Conservation (phyloP, 1,284 basidiomycete species). For the Boletus sp. region DNA sequence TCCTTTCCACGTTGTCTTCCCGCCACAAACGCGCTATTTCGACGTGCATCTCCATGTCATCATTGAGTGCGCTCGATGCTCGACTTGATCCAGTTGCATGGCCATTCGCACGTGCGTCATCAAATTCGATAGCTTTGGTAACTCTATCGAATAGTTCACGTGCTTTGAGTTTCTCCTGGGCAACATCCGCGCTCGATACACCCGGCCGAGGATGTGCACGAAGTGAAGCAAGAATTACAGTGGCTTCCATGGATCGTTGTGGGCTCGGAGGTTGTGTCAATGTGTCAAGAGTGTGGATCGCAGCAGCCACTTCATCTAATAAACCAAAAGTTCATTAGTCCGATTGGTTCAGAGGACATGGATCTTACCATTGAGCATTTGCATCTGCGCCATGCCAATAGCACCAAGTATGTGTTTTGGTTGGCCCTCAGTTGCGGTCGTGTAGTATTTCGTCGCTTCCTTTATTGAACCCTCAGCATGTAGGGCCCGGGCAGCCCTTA, state of each 20-base stretch:
- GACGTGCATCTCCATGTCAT: conserved; percentile 80
- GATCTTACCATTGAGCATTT: conserved; percentile 69
- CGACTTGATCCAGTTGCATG: conserved; percentile 26
- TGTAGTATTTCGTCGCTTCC: conserved; percentile 72
- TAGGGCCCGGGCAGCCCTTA: conserved; percentile 73
- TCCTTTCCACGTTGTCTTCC: conserved; percentile 71
- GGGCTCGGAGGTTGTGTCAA: conserved; percentile 64
- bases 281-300: conserved; percentile 83
- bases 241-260: conserved; percentile 73
- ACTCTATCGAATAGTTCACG: conserved; percentile 80
- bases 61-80: conserved; percentile 31
- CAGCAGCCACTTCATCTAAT: conserved; percentile 71
- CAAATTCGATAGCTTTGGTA: conserved; percentile 59
- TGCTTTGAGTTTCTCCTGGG: conserved; percentile 69
- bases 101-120: conserved; percentile 43
- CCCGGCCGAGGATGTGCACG: conserved; percentile 76
- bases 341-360: neutral
- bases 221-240: conserved; percentile 84
- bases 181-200: conserved; percentile 67
- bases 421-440: conserved; percentile 69
- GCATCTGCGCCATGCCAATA: conserved; percentile 83
- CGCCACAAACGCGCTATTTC: conserved; percentile 89
- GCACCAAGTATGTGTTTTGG: conserved; percentile 75
- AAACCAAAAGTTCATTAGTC: neutral
- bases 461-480: conserved; percentile 61